Evolutionary conservation across 371 early-diverging fungal species (phyloP), one percentile per base, ranked within the genome.

Genomic region (Saksenaea oblongispora): DNA sequence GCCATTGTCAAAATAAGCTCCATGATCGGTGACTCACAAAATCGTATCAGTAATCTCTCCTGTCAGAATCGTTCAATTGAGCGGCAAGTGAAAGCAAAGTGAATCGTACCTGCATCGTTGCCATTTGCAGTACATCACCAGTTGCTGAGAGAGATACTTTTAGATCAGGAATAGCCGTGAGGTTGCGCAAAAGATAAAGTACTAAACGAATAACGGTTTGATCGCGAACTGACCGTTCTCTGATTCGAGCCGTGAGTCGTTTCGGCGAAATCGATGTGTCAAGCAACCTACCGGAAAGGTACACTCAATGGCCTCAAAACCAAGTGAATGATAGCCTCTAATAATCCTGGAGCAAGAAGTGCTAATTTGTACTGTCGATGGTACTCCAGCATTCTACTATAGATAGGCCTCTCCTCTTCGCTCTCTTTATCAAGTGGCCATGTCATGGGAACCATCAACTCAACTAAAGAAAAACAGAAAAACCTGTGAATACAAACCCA

Each of bases 151-250:
- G 63, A 0, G 74, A 65, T 1, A 78, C 76, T 54, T 85, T 83
- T 15, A 85, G 69, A 59, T 95, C 95, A 9, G 84, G 84, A 42
- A 94, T 92, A 5, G 92, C 92, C 11, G 93, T 80, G 53, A 94
- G 66, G 68, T 95, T 95, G 17, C 95, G 87, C 60, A 92, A 86
- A 7, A 94, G 73, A 27, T 88, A 87, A 26, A 95, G 70, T 5
- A 89, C 86, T 8, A 93, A 82, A 37, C 93, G 87, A 56, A 94
- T 87, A 14, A 90, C 76, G 17, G 87, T 87, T 34, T 84, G 78
- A 58, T 93, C 93, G 55, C 84, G 76, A 17, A 84, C 79, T 0
- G 87, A 82, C 39, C 92, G 76, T 56, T 88, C 80, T 35, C 88
- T 73, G 22, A 22, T 22, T 9, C 3, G 11, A 10, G 11, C 11